These are phyloP conservation scores for Asterochloris sp. DNA, from an alignment of 139 green algal species.

Conservation along the genomic window DNA sequence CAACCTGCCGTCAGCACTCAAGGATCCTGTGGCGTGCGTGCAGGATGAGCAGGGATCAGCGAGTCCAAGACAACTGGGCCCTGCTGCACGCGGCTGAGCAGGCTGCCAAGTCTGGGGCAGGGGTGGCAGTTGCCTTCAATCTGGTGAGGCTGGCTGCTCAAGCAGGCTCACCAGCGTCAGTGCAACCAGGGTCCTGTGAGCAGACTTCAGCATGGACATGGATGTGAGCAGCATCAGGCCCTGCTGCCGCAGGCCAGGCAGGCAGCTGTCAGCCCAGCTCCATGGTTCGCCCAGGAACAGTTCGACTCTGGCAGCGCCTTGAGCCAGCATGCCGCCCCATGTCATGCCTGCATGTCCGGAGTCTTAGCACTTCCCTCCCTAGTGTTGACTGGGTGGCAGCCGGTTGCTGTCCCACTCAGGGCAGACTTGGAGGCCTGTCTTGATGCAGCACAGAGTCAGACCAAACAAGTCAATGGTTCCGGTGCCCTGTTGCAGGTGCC, in stretches of 20 bases:
- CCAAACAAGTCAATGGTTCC: background rate
- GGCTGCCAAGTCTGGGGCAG: constrained; percentile 34
- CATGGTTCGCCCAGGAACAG: too few species aligned
- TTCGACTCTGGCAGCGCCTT: too few species aligned
- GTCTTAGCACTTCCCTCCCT: background rate
- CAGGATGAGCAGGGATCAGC: constrained; percentile 90
- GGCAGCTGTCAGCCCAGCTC: too few species aligned
- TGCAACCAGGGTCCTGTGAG: background rate
- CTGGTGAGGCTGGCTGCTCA: constrained; percentile 47
- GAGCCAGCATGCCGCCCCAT: too few species aligned
- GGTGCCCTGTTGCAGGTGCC: constrained; percentile 42
- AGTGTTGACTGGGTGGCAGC: background rate
- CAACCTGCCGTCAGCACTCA: background rate
- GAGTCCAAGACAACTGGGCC: constrained; percentile 93
- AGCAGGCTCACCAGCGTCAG: too few species aligned
- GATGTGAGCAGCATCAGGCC: too few species aligned
- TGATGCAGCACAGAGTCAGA: background rate
- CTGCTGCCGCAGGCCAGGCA: too few species aligned
- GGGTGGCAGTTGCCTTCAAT: constrained; percentile 81
- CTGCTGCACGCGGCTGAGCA: constrained; percentile 80
- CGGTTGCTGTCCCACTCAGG: background rate
- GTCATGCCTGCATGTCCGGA: too few species aligned
- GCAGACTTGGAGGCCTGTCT: background rate
- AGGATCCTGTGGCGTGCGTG: background rate
- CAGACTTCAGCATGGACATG: too few species aligned